These are phyloP conservation scores for Globisporangium perplexum DNA, from an alignment of 352 stramenopile genomes.

Conservation along the genomic window DNA sequence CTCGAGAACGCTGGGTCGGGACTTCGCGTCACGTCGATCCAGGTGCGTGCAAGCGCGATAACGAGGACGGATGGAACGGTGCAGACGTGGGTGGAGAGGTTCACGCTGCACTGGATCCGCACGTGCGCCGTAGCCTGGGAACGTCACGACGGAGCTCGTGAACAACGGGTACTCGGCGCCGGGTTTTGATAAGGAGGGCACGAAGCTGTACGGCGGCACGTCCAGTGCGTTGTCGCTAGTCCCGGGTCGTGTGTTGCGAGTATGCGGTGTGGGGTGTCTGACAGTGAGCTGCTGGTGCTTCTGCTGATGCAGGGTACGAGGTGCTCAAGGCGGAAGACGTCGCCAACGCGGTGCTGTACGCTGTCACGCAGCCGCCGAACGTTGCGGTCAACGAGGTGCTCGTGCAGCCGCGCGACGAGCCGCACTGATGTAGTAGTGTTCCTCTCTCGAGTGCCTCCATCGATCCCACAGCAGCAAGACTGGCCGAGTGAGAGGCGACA, in stretches of 20 bases:
- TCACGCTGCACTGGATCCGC: neutral
- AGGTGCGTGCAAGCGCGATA: constrained; percentile 8
- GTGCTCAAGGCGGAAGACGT: constrained; percentile 84
- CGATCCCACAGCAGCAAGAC: no score
- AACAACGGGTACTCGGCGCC: constrained; percentile 65
- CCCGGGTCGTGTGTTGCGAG: no score
- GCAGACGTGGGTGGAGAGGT: no score
- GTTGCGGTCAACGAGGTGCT: constrained; percentile 90
- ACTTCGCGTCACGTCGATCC: constrained; percentile 86
- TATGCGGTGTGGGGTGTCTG: no score
- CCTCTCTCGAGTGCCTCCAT: no score
- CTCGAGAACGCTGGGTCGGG: constrained; percentile 84
- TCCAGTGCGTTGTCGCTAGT: constrained; percentile 23
- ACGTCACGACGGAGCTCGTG: constrained; percentile 87
- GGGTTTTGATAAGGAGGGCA: constrained; percentile 76
- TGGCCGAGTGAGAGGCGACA: no score
- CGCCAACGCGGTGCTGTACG: constrained; percentile 81
- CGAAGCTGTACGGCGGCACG: constrained; percentile 49
- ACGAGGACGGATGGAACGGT: no score
- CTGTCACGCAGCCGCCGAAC: constrained; percentile 78
- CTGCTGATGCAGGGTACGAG: constrained; percentile 36
- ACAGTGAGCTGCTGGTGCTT: neutral
- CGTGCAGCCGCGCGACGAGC: constrained; percentile 86
- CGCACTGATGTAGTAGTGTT: constrained; percentile 35
- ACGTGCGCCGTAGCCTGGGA: constrained; percentile 56